Evolutionary conservation across 2,329 filamentous ascomycete genomes (phyloP).

Genomic region (Fusarium continuum): DNA sequence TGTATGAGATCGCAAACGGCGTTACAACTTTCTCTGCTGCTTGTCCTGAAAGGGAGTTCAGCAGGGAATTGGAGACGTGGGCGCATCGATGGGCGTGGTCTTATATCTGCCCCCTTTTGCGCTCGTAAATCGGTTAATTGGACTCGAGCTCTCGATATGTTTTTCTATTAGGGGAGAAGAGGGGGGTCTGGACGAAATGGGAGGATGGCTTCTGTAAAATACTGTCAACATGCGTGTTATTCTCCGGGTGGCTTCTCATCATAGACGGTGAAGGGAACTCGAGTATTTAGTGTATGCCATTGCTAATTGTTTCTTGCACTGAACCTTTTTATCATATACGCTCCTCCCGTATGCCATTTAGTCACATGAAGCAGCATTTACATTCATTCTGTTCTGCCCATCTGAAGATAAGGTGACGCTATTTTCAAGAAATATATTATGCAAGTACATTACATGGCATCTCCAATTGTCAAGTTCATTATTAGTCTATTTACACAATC

Average conservation of each 20-base stretch:
- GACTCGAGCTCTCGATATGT: constrained; percentile 30
- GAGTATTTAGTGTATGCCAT: constrained; percentile 56
- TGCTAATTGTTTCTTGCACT: constrained; percentile 43
- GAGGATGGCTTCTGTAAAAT: constrained; percentile 58
- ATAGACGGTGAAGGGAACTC: constrained; percentile 57
- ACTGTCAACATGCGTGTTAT: constrained; percentile 57
- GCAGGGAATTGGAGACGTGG: constrained; percentile 36
- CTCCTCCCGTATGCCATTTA: neutral
- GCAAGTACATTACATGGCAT: too few relatives aligned
- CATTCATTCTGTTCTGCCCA: too few relatives aligned
- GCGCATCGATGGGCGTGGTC: constrained; percentile 37
- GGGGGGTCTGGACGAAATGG: constrained; percentile 36
- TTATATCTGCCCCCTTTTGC: constrained; percentile 27
- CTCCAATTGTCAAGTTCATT: too few relatives aligned
- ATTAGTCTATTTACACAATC: neutral
- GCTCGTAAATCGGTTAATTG: constrained; percentile 40
- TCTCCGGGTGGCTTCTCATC: constrained; percentile 54
- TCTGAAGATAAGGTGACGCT: too few relatives aligned
- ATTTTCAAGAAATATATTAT: too few relatives aligned
- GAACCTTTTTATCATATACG: neutral
- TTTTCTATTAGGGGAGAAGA: constrained; percentile 36
- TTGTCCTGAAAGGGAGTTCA: constrained; percentile 15
- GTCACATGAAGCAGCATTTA: neutral
- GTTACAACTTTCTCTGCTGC: constrained; percentile 36
- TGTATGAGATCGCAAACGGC: constrained; percentile 37